A percentile compares a stretch with the other conserved stretches of the same genome.
Conservation (phyloP, 768 basidiomycete genomes). For the Trametes coccinea region DNA sequence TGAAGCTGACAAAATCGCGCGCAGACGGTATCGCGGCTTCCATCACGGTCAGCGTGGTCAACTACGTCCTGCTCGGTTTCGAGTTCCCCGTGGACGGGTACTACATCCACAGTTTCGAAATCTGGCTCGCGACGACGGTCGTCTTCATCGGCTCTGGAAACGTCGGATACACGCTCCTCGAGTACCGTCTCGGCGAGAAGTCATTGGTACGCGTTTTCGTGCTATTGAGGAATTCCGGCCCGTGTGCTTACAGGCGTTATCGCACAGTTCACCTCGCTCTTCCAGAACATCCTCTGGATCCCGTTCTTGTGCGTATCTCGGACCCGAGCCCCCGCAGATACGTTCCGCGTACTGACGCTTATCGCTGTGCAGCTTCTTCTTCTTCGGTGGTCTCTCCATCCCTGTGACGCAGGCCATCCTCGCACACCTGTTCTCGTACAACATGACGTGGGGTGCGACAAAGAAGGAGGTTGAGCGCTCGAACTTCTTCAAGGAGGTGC, state of each 20-base stretch:
- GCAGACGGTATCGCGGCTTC: slow-evolving; percentile 62
- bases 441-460: slow-evolving; percentile 78
- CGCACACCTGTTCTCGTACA: slow-evolving; percentile 73
- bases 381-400: slow-evolving; percentile 75
- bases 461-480: slow-evolving; percentile 85
- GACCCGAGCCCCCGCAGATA: neutral
- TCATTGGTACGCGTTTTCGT: slow-evolving; percentile 23
- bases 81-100: slow-evolving; percentile 71
- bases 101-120: slow-evolving; percentile 80
- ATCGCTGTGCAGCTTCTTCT: slow-evolving; percentile 58
- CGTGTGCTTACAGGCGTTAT: neutral
- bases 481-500: slow-evolving; percentile 91
- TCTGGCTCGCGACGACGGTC: slow-evolving; percentile 75
- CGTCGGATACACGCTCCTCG: slow-evolving; percentile 67
- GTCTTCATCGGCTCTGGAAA: slow-evolving; percentile 78
- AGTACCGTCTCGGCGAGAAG: slow-evolving; percentile 64
- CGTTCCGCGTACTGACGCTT: neutral
- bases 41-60: slow-evolving; percentile 65
- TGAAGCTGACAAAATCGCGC: neutral
- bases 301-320: slow-evolving; percentile 39
- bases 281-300: slow-evolving; percentile 38
- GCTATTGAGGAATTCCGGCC: neutral
- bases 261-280: slow-evolving; percentile 28
- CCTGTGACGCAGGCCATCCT: slow-evolving; percentile 66
- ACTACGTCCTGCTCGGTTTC: slow-evolving; percentile 76